Percentiles rank a stretch among this genome's conserved stretches.
Evolutionary conservation across 257 asterid genomes (phyloP).

Genomic region (Fraxinus americana): DNA sequence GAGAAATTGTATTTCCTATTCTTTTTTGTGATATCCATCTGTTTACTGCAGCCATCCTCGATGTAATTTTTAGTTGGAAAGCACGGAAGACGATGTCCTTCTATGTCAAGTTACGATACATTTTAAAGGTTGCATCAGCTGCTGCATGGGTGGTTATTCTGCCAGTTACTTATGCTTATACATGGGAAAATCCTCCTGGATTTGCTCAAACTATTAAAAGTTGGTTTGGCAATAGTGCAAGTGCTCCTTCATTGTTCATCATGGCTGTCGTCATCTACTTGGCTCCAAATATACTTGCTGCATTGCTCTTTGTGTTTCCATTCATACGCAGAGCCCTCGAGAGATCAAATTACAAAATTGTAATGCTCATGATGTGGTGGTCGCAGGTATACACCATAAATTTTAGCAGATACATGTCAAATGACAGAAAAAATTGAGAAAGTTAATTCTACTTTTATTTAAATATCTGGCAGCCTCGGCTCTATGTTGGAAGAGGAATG

Average conservation of each 20-base stretch:
- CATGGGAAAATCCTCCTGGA: conserved; percentile 89
- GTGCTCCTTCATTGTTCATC: conserved; percentile 79
- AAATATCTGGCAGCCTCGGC: conserved; percentile 78
- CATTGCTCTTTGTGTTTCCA: conserved; percentile 78
- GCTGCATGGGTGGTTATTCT: conserved; percentile 94
- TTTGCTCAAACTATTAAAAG: conserved; percentile 84
- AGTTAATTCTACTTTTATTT: conserved; percentile 25
- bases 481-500: conserved; percentile 99
- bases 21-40: conserved; percentile 23
- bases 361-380: conserved; percentile 99
- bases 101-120: conserved; percentile 86
- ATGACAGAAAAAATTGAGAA: conserved; percentile 12
- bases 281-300: conserved; percentile 95
- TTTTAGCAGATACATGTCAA: conserved; percentile 4
- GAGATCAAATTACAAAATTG: conserved; percentile 87
- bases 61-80: conserved; percentile 82
- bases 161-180: conserved; percentile 93
- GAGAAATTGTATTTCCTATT: background rate
- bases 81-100: conserved; percentile 91
- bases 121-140: conserved; percentile 82
- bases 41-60: conserved; percentile 77
- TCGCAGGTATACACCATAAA: conserved; percentile 65
- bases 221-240: conserved; percentile 87
- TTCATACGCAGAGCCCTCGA: conserved; percentile 88
- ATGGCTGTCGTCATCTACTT: conserved; percentile 89